Evolutionary conservation across 2,329 filamentous ascomycete species (phyloP), one percentile per base, ranked within the genome.

Genomic region (Fusarium albidum): DNA sequence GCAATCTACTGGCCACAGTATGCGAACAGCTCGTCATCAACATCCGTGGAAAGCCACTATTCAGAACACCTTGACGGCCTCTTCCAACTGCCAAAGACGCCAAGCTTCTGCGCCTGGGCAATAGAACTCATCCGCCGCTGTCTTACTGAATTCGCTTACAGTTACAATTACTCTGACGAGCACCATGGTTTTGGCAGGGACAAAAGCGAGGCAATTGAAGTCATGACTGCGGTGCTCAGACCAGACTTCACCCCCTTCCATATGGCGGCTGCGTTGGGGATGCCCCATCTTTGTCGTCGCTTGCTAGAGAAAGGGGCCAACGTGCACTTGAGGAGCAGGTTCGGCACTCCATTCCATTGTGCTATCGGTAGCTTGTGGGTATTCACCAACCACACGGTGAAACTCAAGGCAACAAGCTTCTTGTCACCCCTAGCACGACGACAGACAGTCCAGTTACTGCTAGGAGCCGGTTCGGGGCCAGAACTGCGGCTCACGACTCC

Each of bases 341-440:
- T 55, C 9, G 52, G 52, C 1, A 44, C 52, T 2, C 52, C 52
- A 1, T 10, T 52, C 6, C 52, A 55, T 1, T 44, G 47, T 11
- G 52, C 52, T 3, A 39, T 55, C 14, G 52, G 26, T 5, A 21
- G 31, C 6, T 13, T 53, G 4, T 5, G 15, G 1, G 25, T 44
- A 14, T 49, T 53, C 15, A 15, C 26, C 6, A 14, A 38, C 9
- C 25, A n/a, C n/a, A 15, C 11, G 9, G 17, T 11, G 15, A n/a
- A 8, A 6, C 13, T 25, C 13, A 13, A 14, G 37, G 32, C n/a
- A n/a, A n/a, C n/a, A n/a, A 8, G 21, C 21, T 21, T 21, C 7
- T 21, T 21, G 21, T 21, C 21, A 21, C 21, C 12, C 14, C n/a
- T 39, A 9, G 21, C 18, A 38, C 43, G 8, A 18, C 42, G 13